Conservation (phyloP, 2,329 filamentous ascomycete genomes). For the Fusarium sp. region DNA sequence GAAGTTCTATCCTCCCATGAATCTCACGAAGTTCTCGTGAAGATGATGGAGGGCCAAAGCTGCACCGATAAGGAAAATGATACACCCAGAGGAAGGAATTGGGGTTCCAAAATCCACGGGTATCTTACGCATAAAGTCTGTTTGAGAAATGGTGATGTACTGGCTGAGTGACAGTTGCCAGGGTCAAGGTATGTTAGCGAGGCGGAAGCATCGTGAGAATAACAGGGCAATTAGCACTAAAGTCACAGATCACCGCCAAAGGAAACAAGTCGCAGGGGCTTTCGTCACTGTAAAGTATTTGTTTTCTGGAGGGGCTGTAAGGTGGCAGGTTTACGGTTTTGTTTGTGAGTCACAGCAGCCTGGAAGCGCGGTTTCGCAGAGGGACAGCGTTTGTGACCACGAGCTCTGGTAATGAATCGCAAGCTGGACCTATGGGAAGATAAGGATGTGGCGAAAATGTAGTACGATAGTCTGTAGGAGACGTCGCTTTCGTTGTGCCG, state of each 20-base stretch:
- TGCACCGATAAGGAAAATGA: accelerated
- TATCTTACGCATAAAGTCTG: too few species aligned
- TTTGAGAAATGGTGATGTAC: background rate
- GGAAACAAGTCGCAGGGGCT: accelerated
- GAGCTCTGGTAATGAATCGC: background rate
- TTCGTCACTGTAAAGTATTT: accelerated
- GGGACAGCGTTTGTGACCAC: accelerated
- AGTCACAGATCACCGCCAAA: background rate
- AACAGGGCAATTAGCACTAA: too few species aligned
- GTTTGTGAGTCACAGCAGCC: background rate
- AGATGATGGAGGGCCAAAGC: background rate
- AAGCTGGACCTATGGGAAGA: accelerated
- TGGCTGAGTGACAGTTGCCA: background rate
- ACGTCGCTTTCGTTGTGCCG: too few species aligned
- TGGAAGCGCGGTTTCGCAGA: too few species aligned
- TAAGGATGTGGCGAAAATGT: accelerated
- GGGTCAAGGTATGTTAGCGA: background rate
- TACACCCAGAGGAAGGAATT: too few species aligned
- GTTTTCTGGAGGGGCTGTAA: background rate
- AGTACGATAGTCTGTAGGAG: background rate
- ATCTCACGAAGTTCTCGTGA: background rate
- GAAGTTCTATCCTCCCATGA: background rate
- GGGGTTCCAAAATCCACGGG: too few species aligned
- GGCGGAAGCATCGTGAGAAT: background rate
- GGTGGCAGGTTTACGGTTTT: background rate